These are phyloP conservation scores for Aspergillus fischeri DNA, from an alignment of 2,329 filamentous ascomycete species.

Conservation along the genomic window DNA sequence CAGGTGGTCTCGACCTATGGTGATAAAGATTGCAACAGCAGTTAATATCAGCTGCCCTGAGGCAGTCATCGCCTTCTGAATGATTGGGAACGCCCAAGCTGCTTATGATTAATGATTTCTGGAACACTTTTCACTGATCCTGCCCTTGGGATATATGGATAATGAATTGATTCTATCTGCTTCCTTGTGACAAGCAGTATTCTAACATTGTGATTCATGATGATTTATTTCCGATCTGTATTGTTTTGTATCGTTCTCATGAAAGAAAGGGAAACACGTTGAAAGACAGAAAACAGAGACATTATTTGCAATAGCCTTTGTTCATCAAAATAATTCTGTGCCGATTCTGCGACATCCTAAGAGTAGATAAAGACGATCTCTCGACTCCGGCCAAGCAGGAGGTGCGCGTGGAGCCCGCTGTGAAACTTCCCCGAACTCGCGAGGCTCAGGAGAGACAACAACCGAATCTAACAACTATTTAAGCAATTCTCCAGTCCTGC, in stretches of 20 bases:
- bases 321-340: background rate
- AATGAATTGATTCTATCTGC: background rate
- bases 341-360: background rate
- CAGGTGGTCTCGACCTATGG: constrained; percentile 55
- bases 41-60: background rate
- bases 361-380: background rate
- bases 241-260: background rate
- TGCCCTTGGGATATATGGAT: background rate
- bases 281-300: background rate
- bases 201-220: background rate
- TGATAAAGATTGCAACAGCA: constrained; percentile 6
- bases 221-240: background rate
- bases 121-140: background rate
- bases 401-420: constrained; percentile 3
- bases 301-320: background rate
- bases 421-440: constrained; percentile 4
- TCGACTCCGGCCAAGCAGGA: background rate
- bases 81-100: background rate
- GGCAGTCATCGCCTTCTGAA: background rate
- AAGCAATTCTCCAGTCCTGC: background rate
- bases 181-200: background rate
- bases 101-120: background rate
- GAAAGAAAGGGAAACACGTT: background rate
- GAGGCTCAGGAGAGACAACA: constrained; percentile 3
- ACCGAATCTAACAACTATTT: background rate